Evolutionary conservation across 345 rosid species (phyloP).

Genomic region (Durio zibethinus): DNA sequence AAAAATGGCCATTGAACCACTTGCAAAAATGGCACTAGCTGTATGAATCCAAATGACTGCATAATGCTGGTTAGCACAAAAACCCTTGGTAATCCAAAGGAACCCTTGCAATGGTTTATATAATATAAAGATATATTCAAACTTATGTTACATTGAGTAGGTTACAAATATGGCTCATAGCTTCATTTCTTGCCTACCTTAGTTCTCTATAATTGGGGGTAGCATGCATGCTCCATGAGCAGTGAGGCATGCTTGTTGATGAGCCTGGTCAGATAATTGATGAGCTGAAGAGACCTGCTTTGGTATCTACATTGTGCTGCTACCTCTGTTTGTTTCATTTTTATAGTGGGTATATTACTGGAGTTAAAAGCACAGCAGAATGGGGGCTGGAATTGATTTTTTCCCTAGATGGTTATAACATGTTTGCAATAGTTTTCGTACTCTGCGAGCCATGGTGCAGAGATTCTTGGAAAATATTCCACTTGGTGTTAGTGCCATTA

Average conservation of each 20-base stretch:
- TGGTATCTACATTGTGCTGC: conserved; percentile 20
- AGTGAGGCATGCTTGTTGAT: conserved; percentile 27
- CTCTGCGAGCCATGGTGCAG: conserved; percentile 65
- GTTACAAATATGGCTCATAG: conserved; percentile 15
- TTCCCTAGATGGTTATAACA: conserved; percentile 51
- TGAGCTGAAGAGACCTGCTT: conserved; percentile 31
- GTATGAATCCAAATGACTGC: too few relatives aligned
- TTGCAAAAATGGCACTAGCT: too few relatives aligned
- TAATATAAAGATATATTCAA: not conserved
- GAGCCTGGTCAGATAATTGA: conserved; percentile 32
- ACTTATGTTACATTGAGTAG: not conserved
- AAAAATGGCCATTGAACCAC: too few relatives aligned
- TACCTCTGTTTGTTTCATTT: conserved; percentile 31
- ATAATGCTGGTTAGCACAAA: too few relatives aligned
- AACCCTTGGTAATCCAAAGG: too few relatives aligned
- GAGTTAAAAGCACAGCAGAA: conserved; percentile 56
- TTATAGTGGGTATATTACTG: conserved; percentile 31
- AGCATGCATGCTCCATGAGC: conserved; percentile 31
- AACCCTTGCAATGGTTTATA: too few relatives aligned
- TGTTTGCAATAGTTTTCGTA: conserved; percentile 52
- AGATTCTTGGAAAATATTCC: conserved; percentile 68
- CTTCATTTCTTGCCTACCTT: conserved; percentile 18
- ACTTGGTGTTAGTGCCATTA: conserved; percentile 58
- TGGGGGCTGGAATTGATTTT: conserved; percentile 54
- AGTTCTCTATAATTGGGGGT: conserved; percentile 16